These are phyloP conservation scores for Echites panduratus DNA, from an alignment of 257 asterid species.

Conservation along the genomic window DNA sequence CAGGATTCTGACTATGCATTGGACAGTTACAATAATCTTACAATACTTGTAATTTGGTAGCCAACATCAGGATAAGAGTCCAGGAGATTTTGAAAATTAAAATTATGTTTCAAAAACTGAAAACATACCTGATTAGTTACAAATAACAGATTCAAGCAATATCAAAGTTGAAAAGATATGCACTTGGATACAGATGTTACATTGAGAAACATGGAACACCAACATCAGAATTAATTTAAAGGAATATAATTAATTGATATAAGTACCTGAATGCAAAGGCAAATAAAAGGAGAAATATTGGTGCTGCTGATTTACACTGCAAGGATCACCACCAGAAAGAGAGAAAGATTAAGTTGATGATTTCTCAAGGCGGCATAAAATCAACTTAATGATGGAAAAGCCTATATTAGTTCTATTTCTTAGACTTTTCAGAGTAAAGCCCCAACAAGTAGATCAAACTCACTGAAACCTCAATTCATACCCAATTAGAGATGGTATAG, in stretches of 20 bases:
- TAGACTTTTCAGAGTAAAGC: background rate
- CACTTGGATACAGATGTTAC: background rate
- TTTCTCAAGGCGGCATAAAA: background rate
- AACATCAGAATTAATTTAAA: background rate
- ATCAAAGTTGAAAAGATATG: background rate
- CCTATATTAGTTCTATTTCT: background rate
- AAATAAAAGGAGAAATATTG: conserved; percentile 91
- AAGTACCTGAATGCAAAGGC: conserved; percentile 98
- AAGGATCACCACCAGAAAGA: conserved; percentile 4
- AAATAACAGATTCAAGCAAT: background rate
- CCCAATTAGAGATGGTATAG: background rate
- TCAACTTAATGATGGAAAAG: background rate
- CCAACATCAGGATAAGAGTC: background rate
- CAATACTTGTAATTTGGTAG: background rate
- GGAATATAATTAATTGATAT: background rate
- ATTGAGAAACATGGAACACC: background rate
- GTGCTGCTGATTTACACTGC: conserved; percentile 99
- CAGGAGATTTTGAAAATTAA: background rate
- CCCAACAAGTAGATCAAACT: conserved; percentile 3
- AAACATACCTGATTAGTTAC: background rate
- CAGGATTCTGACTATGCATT: background rate
- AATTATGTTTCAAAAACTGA: background rate
- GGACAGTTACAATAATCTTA: background rate
- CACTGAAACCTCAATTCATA: background rate
- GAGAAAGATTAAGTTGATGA: background rate